Evolutionary conservation across 352 stramenopile species (phyloP).

Genomic region (Pythium angustatum): DNA sequence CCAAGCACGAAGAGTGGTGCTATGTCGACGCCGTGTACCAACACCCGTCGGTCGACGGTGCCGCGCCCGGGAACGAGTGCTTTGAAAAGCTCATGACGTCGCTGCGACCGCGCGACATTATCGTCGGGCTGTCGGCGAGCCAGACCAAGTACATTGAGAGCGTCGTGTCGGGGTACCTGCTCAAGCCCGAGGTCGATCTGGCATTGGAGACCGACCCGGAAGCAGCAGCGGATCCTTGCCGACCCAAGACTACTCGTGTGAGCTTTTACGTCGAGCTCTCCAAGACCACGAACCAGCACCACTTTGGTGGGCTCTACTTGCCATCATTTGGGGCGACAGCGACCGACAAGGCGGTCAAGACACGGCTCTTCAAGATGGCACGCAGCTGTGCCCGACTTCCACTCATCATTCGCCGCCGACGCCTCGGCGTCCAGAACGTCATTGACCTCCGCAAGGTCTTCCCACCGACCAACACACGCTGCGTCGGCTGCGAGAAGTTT

Average conservation of each 20-base stretch:
- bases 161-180: constrained; percentile 19
- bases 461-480: constrained; percentile 46
- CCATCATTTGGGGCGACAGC: constrained; percentile 14
- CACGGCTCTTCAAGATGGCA: constrained; percentile 23
- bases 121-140: constrained; percentile 18
- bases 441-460: constrained; percentile 41
- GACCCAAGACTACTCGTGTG: constrained; percentile 18
- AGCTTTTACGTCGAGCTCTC: constrained; percentile 30
- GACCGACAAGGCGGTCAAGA: constrained; percentile 25
- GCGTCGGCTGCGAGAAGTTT: constrained; percentile 65
- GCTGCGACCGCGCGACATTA: constrained; percentile 22
- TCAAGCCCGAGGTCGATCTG: constrained; percentile 3
- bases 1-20: constrained; percentile 30
- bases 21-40: constrained; percentile 26
- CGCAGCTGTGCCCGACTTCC: constrained; percentile 33
- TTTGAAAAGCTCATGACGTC: constrained; percentile 35
- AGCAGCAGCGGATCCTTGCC: background rate
- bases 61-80: background rate
- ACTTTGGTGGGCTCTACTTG: constrained; percentile 20
- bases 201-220: background rate
- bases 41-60: background rate
- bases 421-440: constrained; percentile 58
- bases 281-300: constrained; percentile 25
- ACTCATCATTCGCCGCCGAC: constrained; percentile 53
- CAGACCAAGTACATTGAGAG: constrained; percentile 27